Evolutionary conservation across 345 rosid species (phyloP).

Genomic region (Melastoma malabathricum): DNA sequence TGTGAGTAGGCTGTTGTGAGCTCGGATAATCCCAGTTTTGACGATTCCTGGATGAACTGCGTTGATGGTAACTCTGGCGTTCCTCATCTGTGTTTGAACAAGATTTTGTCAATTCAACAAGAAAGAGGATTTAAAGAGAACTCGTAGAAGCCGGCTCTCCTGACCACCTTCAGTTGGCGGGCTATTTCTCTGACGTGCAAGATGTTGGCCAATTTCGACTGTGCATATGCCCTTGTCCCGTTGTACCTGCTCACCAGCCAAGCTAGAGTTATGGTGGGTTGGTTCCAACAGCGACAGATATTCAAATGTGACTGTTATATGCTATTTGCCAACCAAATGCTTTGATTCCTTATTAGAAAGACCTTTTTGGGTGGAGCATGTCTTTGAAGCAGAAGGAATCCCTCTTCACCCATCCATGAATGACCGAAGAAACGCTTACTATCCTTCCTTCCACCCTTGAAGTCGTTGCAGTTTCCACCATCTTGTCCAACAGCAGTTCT

Average conservation of each 20-base stretch:
- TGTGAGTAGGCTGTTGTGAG: constrained; percentile 67
- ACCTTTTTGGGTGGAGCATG: constrained; percentile 64
- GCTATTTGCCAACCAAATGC: no score
- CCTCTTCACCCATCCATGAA: constrained; percentile 75
- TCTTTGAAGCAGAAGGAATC: constrained; percentile 48
- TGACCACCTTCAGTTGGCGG: constrained; percentile 64
- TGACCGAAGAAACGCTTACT: constrained; percentile 79
- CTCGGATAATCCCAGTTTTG: constrained; percentile 86
- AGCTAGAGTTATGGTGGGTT: not conserved
- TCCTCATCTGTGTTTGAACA: constrained; percentile 37
- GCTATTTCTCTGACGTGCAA: constrained; percentile 75
- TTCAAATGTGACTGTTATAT: no score
- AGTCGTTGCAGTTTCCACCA: constrained; percentile 63
- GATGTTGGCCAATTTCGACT: constrained; percentile 69
- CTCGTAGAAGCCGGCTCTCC: no score
- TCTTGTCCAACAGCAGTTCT: constrained; percentile 59
- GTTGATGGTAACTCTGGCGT: constrained; percentile 72
- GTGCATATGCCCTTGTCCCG: constrained; percentile 85
- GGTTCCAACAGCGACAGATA: no score
- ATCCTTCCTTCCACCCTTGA: constrained; percentile 75
- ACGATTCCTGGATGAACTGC: constrained; percentile 93
- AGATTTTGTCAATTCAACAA: not conserved
- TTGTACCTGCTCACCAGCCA: constrained; percentile 38
- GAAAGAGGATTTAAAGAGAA: no score
- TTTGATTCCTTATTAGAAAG: no score